Evolutionary conservation across 148 eudicot species (phyloP), one percentile per base, ranked within the genome.

Genomic region (Selenicereus undatus): DNA sequence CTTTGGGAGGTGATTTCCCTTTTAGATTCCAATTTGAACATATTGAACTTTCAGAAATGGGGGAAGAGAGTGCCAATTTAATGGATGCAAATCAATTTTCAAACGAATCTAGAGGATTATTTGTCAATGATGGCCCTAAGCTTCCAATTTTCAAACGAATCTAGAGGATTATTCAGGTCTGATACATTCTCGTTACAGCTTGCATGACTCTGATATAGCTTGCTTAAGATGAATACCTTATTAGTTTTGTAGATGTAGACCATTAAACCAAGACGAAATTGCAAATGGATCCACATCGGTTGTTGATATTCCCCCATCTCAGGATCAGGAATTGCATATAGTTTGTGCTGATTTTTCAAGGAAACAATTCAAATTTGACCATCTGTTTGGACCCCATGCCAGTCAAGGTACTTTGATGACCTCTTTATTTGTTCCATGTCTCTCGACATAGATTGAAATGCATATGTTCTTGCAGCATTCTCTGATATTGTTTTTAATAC

Each of bases 311-410:
- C 91, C 91, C 43, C 81, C 94, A 20, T 85, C 89, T 42, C 91
- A 91, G 65, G 99, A 92, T 22, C 88, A 92, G 82, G 94, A 93
- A 74, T 76, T 95, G 64, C 92, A 91, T 74, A 81, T 95, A 48
- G 77, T 80, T 79, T 86, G 86, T 70, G 86, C 93, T 79, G 99
- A 93, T 90, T 89, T 90, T 71, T 92, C 97, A 2, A 93, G 79
- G 83, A 95, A 95, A 85, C 97, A 89, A 74, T 95, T 93, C 86
- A 95, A 93, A 82, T 95, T 95, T 86, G 97, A 95, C 86, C 93
- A 95, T 80, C 91, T 95, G 43, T 95, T 95, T 72, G 85, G 86
- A 68, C 94, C 97, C 16, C 91, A 91, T 73, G 93, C 89, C 76
- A 84, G 52, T 82, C 99, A 95, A 95, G 99, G 99, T 93, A 88